These are phyloP conservation scores for Termitomyces bulborhizus DNA, from an alignment of 768 basidiomycete genomes.

Conservation along the genomic window DNA sequence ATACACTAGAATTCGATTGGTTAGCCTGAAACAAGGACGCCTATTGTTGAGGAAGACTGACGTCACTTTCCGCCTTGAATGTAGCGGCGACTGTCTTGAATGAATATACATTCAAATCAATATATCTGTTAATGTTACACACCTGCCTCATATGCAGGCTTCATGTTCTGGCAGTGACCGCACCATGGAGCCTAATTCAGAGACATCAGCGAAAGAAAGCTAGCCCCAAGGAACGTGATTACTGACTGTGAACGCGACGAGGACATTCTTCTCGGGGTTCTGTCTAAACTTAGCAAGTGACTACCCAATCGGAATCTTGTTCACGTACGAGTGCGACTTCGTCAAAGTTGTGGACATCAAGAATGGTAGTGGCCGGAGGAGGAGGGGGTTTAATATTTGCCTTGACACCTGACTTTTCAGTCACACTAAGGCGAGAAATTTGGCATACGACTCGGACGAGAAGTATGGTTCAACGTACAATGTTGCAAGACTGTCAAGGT, in stretches of 20 bases:
- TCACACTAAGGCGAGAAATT: slow-evolving; percentile 42
- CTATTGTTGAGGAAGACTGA: slow-evolving; percentile 26
- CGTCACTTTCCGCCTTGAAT: slow-evolving; percentile 74
- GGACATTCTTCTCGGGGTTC: slow-evolving; percentile 71
- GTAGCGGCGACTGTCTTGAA: slow-evolving; percentile 56
- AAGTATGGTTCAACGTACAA: slow-evolving; percentile 50
- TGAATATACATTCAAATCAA: not conserved
- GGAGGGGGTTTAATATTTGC: slow-evolving; percentile 86
- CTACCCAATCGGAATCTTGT: not conserved
- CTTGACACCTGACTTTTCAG: slow-evolving; percentile 71
- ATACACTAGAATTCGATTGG: slow-evolving; percentile 49
- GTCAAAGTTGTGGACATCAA: slow-evolving; percentile 72
- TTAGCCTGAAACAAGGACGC: not conserved
- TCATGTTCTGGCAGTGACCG: slow-evolving; percentile 91
- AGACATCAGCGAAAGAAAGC: slow-evolving; percentile 1
- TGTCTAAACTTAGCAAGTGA: slow-evolving; percentile 16
- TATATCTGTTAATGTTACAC: not conserved
- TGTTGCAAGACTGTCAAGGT: slow-evolving; percentile 66
- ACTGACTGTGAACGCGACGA: slow-evolving; percentile 76
- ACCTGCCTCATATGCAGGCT: slow-evolving; percentile 84
- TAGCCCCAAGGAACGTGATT: not conserved
- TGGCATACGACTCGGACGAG: not conserved
- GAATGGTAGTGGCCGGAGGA: slow-evolving; percentile 58
- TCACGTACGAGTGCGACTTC: slow-evolving; percentile 57
- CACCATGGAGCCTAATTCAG: slow-evolving; percentile 66